phyloP scores from a whole-genome alignment of 2,329 filamentous ascomycete genomes.

The Colletotrichum godetiae region DNA sequence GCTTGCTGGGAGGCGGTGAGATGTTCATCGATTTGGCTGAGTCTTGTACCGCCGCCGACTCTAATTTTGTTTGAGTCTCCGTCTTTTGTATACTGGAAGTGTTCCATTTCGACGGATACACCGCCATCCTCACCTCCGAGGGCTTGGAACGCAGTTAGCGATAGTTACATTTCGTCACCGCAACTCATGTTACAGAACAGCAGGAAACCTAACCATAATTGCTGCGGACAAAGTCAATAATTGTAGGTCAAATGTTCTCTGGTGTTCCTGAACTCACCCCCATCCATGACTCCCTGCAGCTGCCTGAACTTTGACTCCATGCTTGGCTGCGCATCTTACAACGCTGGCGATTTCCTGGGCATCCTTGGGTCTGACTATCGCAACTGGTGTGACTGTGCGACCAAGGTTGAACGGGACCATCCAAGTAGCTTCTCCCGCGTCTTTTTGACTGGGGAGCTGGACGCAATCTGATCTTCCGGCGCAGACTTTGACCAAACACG shows the following conservation, averaged over 20 bases:
- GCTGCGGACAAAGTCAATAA: not conserved
- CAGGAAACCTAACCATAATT: constrained; percentile 9
- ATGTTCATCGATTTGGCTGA: constrained; percentile 61
- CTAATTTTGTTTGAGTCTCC: constrained; percentile 59
- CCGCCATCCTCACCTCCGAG: constrained; percentile 62
- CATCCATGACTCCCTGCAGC: constrained; percentile 74
- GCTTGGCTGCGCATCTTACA: constrained; percentile 65
- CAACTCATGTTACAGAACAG: no score
- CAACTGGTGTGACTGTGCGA: constrained; percentile 59
- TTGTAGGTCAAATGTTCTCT: not conserved
- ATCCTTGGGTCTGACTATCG: constrained; percentile 66
- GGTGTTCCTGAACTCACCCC: constrained; percentile 50
- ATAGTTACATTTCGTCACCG: no score
- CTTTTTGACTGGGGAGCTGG: constrained; percentile 48
- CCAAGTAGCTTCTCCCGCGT: constrained; percentile 50
- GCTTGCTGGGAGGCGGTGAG: constrained; percentile 64
- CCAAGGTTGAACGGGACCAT: constrained; percentile 65
- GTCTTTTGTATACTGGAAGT: constrained; percentile 66
- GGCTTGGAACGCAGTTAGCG: constrained; percentile 38
- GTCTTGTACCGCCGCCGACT: constrained; percentile 62
- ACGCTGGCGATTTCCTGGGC: constrained; percentile 65
- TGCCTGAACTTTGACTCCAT: constrained; percentile 66
- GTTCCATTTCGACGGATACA: constrained; percentile 64
- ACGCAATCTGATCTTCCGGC: constrained; percentile 56
- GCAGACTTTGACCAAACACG: constrained; percentile 60